A percentile compares a stretch with the other conserved stretches of the same genome.
Evolutionary conservation across 768 basidiomycete species (phyloP).

Genomic region (Boletus reticulatus): DNA sequence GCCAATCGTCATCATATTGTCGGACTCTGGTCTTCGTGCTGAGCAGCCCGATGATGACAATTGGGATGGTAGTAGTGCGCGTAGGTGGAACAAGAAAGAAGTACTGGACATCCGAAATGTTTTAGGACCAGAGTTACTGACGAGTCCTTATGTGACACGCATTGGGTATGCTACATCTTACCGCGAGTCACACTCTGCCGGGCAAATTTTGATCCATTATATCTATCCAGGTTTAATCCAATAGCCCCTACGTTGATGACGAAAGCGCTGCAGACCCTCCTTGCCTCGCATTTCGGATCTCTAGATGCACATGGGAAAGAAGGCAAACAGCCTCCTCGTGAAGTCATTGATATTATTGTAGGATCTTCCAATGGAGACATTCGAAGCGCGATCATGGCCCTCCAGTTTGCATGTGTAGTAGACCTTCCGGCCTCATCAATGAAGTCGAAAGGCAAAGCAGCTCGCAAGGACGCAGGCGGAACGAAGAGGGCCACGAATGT

Average conservation of each 20-base stretch:
- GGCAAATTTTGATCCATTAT: not conserved
- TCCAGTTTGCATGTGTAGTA: constrained; percentile 78
- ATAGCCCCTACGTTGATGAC: constrained; percentile 84
- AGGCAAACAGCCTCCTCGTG: constrained; percentile 50
- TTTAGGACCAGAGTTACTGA: constrained; percentile 63
- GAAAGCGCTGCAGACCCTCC: constrained; percentile 67
- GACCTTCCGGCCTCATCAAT: constrained; percentile 23
- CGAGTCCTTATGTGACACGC: constrained; percentile 74
- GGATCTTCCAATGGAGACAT: constrained; percentile 88
- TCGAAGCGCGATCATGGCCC: constrained; percentile 87
- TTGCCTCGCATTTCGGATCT: constrained; percentile 46
- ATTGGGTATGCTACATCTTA: constrained; percentile 55
- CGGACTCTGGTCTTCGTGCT: constrained; percentile 78
- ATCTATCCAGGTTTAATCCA: constrained; percentile 74
- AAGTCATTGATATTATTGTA: constrained; percentile 72
- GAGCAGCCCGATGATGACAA: constrained; percentile 50
- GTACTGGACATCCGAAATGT: constrained; percentile 68
- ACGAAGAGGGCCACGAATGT: constrained; percentile 16
- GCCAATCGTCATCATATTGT: constrained; percentile 82
- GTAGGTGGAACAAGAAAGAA: constrained; percentile 49
- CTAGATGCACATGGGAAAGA: constrained; percentile 5
- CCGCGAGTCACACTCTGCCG: not conserved
- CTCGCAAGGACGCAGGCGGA: constrained; percentile 30
- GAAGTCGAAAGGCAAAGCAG: constrained; percentile 24
- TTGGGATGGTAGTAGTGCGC: constrained; percentile 43